Evolutionary conservation across 1,284 basidiomycete genomes (phyloP).

Genomic region (Rhodotorula mucilaginosa): DNA sequence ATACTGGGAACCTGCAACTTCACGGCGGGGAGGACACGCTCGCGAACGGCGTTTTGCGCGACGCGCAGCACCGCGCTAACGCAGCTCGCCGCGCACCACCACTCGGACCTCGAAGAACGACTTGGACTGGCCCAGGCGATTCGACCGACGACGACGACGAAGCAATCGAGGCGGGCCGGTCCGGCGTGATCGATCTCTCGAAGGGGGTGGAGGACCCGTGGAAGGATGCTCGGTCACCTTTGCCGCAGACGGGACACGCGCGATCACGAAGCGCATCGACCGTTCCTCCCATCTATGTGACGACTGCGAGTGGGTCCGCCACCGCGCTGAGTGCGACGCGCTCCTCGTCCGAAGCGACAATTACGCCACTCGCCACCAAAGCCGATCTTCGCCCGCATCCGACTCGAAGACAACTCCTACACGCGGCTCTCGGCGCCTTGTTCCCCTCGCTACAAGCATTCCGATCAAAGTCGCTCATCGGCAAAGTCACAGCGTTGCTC

Average conservation of each 20-base stretch:
- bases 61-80: not conserved
- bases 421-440: slow-evolving; percentile 60
- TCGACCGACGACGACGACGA: slow-evolving; percentile 21
- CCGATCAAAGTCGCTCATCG: slow-evolving; percentile 65
- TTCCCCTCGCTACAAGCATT: slow-evolving; percentile 86
- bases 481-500: slow-evolving; percentile 71
- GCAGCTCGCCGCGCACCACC: not conserved
- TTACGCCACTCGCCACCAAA: not conserved
- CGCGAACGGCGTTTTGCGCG: slow-evolving; percentile 3
- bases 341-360: not conserved
- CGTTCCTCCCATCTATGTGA: slow-evolving; percentile 42
- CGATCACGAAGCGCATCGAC: slow-evolving; percentile 6
- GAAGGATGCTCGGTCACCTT: slow-evolving; percentile 16
- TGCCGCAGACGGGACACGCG: not conserved
- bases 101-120: slow-evolving; percentile 6
- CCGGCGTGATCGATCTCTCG: slow-evolving; percentile 21
- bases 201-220: slow-evolving; percentile 42
- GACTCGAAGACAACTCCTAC: slow-evolving; percentile 50
- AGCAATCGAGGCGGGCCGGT: not conserved
- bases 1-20: not conserved
- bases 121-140: not conserved
- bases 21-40: slow-evolving; percentile 5
- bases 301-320: slow-evolving; percentile 19
- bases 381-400: not conserved
- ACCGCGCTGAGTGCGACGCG: slow-evolving; percentile 3